Conservation (phyloP, 257 asterid genomes). For the Paulownia fortunei region DNA sequence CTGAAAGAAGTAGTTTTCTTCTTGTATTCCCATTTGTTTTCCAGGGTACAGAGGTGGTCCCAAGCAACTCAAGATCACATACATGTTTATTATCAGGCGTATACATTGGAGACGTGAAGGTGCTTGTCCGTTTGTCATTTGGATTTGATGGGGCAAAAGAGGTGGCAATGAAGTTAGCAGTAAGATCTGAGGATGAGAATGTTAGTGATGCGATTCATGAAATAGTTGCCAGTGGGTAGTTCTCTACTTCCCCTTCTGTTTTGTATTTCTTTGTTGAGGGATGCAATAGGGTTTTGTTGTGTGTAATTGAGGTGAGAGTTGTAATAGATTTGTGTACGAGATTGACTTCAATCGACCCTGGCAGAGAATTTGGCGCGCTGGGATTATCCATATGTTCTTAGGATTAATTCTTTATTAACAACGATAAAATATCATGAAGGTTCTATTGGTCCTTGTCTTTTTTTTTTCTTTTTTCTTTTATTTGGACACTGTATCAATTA, state of each 20-base stretch:
- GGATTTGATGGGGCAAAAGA: conserved; percentile 87
- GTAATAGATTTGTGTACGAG: not conserved
- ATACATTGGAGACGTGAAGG: conserved; percentile 90
- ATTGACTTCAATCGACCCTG: not conserved
- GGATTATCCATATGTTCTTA: conserved; percentile 18
- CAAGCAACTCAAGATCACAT: conserved; percentile 90
- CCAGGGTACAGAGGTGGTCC: conserved; percentile 91
- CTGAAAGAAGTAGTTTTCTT: too few species aligned
- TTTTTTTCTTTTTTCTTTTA: not conserved
- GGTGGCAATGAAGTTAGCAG: conserved; percentile 97
- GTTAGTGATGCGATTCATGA: conserved; percentile 94
- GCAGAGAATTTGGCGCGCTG: not conserved
- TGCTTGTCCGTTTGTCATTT: conserved; percentile 85
- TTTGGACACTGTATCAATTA: not conserved
- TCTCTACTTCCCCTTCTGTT: not conserved
- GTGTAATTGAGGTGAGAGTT: conserved; percentile 29
- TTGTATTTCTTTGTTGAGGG: conserved; percentile 26
- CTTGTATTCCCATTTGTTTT: not conserved
- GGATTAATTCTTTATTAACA: not conserved
- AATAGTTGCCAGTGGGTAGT: conserved; percentile 89
- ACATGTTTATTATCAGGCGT: conserved; percentile 91
- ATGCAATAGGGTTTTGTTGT: conserved; percentile 23
- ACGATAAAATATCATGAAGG: not conserved
- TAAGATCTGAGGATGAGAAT: conserved; percentile 83
- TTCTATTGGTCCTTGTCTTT: too few species aligned